Percentiles rank a stretch among this genome's conserved stretches.
These are phyloP conservation scores for Tanacetum coccineum DNA, from an alignment of 129 eudicot genomes.

Conservation along the genomic window DNA sequence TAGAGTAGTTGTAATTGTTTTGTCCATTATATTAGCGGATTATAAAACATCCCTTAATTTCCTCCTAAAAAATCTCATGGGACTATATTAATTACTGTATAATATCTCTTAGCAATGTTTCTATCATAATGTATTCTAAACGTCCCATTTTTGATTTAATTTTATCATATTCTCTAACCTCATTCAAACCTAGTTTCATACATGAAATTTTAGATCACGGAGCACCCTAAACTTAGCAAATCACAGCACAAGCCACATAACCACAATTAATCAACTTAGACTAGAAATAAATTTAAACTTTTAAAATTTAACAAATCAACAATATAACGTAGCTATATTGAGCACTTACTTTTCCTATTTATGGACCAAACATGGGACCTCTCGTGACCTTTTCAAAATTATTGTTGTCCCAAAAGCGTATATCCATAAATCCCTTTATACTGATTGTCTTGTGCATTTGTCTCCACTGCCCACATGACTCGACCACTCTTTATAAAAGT, in stretches of 20 bases:
- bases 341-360: slow-evolving; percentile 14
- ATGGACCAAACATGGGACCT: slow-evolving; percentile 22
- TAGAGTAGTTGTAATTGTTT: neutral
- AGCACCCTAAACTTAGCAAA: neutral
- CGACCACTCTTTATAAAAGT: slow-evolving; percentile 1
- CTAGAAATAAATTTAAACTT: too few species aligned
- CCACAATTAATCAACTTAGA: neutral
- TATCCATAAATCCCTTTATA: slow-evolving; percentile 24
- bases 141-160: too few species aligned
- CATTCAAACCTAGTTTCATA: too few species aligned
- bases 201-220: too few species aligned
- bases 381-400: slow-evolving; percentile 34
- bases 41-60: neutral
- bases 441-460: slow-evolving; percentile 24
- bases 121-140: too few species aligned
- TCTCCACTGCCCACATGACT: slow-evolving; percentile 28
- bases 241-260: neutral
- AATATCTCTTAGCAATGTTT: too few species aligned
- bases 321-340: neutral
- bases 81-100: too few species aligned
- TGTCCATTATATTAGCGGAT: neutral
- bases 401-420: slow-evolving; percentile 29
- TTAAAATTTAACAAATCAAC: neutral
- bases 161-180: too few species aligned
- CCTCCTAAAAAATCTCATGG: neutral